Evolutionary conservation across 2,329 filamentous ascomycete species (phyloP).

Genomic region (Cladophialophora exuberans): DNA sequence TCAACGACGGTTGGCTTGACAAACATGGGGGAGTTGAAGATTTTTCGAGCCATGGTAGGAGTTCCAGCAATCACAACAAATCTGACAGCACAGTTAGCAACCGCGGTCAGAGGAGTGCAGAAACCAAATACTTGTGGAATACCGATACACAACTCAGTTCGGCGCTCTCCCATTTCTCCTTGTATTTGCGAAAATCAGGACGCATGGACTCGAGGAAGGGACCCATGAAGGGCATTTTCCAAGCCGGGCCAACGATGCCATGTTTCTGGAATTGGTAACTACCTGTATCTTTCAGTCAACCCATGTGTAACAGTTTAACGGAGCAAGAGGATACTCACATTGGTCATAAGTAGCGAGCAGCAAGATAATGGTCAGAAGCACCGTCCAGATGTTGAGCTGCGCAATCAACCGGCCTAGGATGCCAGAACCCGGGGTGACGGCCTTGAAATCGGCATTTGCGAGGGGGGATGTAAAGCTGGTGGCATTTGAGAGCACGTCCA

Average conservation of each 20-base stretch:
- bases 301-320: not conserved
- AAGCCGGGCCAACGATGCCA: conserved; percentile 71
- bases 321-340: conserved; percentile 60
- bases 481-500: conserved; percentile 58
- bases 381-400: conserved; percentile 62
- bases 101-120: not conserved
- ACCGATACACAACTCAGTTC: conserved; percentile 95
- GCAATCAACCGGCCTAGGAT: conserved; percentile 25
- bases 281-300: conserved; percentile 53
- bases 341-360: conserved; percentile 84
- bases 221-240: conserved; percentile 87
- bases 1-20: conserved; percentile 98
- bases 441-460: conserved; percentile 64
- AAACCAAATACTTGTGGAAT: conserved; percentile 81
- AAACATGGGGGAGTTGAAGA: conserved; percentile 89
- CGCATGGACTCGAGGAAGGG: conserved; percentile 91
- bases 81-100: conserved; percentile 48
- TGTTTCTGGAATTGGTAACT: conserved; percentile 77
- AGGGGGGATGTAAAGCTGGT: conserved; percentile 70
- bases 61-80: conserved; percentile 97
- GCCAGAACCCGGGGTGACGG: conserved; percentile 35
- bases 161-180: conserved; percentile 88
- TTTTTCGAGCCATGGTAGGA: conserved; percentile 92
- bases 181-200: conserved; percentile 88
- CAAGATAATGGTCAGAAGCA: conserved; percentile 71